A percentile compares a stretch with the other conserved stretches of the same genome.
Evolutionary conservation across 1,284 basidiomycete genomes (phyloP).

Genomic region (Sanghuangporus sanghuang): DNA sequence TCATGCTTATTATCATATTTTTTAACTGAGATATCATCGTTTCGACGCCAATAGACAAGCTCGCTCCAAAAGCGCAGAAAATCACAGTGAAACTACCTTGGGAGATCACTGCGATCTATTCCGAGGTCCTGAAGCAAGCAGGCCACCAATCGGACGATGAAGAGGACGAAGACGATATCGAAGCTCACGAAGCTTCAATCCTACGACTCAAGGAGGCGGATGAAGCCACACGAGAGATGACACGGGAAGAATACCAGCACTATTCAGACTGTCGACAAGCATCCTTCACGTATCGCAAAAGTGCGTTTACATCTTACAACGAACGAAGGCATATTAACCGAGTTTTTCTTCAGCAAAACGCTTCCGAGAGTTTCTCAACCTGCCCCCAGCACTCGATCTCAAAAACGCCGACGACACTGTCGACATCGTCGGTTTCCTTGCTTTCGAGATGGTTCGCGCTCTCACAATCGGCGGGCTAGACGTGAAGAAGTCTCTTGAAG

Average conservation of each 20-base stretch:
- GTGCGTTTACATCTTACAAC: constrained; percentile 34
- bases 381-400: constrained; percentile 85
- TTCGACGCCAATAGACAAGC: constrained; percentile 55
- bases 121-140: constrained; percentile 69
- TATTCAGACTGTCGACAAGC: constrained; percentile 98
- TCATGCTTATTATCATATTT: background rate
- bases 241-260: constrained; percentile 93
- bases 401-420: constrained; percentile 93
- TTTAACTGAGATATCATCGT: background rate
- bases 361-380: constrained; percentile 93
- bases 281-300: constrained; percentile 94
- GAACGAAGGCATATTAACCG: background rate
- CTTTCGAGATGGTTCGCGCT: constrained; percentile 95
- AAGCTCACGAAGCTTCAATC: constrained; percentile 92
- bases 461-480: constrained; percentile 83
- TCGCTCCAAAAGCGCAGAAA: constrained; percentile 83
- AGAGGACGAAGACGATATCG: constrained; percentile 94
- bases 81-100: constrained; percentile 95
- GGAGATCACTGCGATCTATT: constrained; percentile 91
- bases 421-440: constrained; percentile 94
- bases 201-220: constrained; percentile 91
- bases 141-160: constrained; percentile 84
- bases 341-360: constrained; percentile 63
- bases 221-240: constrained; percentile 94
- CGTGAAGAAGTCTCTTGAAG: constrained; percentile 76